A percentile compares a stretch with the other conserved stretches of the same genome.
Evolutionary conservation across 1,139 yeast genomes (phyloP).

Genomic region (Yamadazyma dushanensis): DNA sequence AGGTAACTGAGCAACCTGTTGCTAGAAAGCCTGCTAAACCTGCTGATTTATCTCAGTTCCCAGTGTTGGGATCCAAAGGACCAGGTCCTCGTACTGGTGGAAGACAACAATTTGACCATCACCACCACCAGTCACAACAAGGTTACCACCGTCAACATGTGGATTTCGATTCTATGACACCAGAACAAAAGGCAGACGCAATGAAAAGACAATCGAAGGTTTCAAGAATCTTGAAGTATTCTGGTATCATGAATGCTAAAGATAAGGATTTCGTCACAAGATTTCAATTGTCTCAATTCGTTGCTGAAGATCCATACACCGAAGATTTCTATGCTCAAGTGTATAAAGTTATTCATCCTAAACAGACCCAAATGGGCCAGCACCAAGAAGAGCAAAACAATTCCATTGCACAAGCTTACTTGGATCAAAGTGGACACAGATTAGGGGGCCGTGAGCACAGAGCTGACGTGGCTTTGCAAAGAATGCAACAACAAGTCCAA

Average conservation of each 20-base stretch:
- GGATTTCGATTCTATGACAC: conserved; percentile 22
- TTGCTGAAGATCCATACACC: conserved; percentile 94
- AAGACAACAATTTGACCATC: conserved; percentile 18
- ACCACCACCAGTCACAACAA: conserved; percentile 21
- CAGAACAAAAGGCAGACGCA: conserved; percentile 54
- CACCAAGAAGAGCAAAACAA: conserved; percentile 51
- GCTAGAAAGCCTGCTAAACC: conserved; percentile 19
- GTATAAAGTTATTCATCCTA: conserved; percentile 75
- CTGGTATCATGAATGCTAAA: conserved; percentile 95
- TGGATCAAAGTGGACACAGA: conserved; percentile 91
- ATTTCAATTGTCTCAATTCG: conserved; percentile 92
- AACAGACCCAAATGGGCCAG: conserved; percentile 48
- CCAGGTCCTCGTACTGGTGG: conserved; percentile 11
- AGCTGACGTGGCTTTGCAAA: conserved; percentile 92
- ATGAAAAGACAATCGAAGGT: conserved; percentile 78
- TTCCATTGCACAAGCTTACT: conserved; percentile 90
- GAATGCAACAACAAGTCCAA: conserved; percentile 98
- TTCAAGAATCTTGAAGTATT: conserved; percentile 73
- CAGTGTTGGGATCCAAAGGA: conserved; percentile 50
- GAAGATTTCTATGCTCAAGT: conserved; percentile 98
- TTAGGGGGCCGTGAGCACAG: conserved; percentile 84
- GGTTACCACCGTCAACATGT: conserved; percentile 15
- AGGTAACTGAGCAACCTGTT: conserved; percentile 4
- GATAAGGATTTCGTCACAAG: conserved; percentile 95
- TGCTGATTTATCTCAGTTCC: conserved; percentile 49